Conservation (phyloP, 2,329 filamentous ascomycete species). For the Fusarium sp. region DNA sequence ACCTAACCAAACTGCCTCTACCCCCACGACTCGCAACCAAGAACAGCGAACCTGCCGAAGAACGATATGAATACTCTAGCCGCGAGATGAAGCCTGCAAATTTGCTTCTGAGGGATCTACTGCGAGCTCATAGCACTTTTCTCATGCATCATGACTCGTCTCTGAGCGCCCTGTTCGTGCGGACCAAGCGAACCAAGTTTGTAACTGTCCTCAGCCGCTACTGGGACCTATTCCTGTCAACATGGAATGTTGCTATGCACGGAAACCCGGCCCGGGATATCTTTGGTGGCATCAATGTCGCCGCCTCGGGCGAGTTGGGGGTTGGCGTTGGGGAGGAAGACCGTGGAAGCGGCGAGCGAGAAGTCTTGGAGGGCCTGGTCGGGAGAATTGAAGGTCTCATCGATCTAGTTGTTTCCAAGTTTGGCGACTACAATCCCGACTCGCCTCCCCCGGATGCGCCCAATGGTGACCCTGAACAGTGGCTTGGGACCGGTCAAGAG, state of each 20-base stretch:
- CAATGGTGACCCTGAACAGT: constrained; percentile 53
- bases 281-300: constrained; percentile 86
- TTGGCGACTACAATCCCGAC: constrained; percentile 65
- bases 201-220: constrained; percentile 79
- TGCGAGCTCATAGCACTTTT: constrained; percentile 85
- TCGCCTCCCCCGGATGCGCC: constrained; percentile 37
- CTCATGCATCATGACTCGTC: constrained; percentile 86
- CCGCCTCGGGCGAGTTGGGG: constrained; percentile 89
- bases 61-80: constrained; percentile 81
- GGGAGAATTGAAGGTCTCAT: constrained; percentile 83
- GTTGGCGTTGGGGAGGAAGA: constrained; percentile 96
- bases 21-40: constrained; percentile 63
- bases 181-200: constrained; percentile 74
- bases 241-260: constrained; percentile 91
- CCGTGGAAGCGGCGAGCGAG: constrained; percentile 90
- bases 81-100: constrained; percentile 87
- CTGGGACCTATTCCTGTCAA: constrained; percentile 77
- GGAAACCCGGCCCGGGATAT: constrained; percentile 86
- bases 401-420: constrained; percentile 88
- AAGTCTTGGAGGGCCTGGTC: constrained; percentile 91
- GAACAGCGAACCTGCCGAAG: constrained; percentile 52
- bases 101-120: constrained; percentile 81
- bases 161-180: constrained; percentile 74
- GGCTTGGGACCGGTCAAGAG: constrained; percentile 79
- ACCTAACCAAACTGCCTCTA: constrained; percentile 78